phyloP scores from a whole-genome alignment of 768 basidiomycete genomes.

The Tylopilus felleus region DNA sequence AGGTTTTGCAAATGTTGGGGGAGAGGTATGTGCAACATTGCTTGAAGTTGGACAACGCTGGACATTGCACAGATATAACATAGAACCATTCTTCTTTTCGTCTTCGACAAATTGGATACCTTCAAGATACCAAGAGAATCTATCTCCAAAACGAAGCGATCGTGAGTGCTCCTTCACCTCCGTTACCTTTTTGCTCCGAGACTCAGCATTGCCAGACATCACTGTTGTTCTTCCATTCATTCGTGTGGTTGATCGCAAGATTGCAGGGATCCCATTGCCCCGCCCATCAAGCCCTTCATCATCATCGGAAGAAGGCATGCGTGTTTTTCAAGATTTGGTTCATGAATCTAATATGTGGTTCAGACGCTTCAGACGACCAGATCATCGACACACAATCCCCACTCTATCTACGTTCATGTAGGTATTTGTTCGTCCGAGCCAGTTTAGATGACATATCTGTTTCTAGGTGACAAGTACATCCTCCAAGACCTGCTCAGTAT shows the following conservation, averaged over 20 bases:
- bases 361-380: constrained; percentile 21
- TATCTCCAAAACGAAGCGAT: constrained; percentile 40
- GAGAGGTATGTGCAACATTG: constrained; percentile 37
- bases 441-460: neutral
- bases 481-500: constrained; percentile 49
- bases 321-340: neutral
- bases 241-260: constrained; percentile 30
- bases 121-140: constrained; percentile 56
- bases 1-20: constrained; percentile 55
- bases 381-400: constrained; percentile 54
- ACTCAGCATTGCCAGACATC: constrained; percentile 40
- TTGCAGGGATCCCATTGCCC: neutral
- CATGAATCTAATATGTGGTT: neutral
- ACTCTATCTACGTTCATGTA: constrained; percentile 35
- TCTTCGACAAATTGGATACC: constrained; percentile 67
- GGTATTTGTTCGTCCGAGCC: constrained; percentile 5
- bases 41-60: neutral
- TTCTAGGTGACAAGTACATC: constrained; percentile 19
- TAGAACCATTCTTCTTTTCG: constrained; percentile 66
- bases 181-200: neutral
- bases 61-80: constrained; percentile 37
- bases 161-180: constrained; percentile 42
- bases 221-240: constrained; percentile 55
- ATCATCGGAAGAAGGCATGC: constrained; percentile 8
- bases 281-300: neutral